Base-by-base conservation (phyloP, 1,284 basidiomycete species). In the Rhizoctonia solani region DNA sequence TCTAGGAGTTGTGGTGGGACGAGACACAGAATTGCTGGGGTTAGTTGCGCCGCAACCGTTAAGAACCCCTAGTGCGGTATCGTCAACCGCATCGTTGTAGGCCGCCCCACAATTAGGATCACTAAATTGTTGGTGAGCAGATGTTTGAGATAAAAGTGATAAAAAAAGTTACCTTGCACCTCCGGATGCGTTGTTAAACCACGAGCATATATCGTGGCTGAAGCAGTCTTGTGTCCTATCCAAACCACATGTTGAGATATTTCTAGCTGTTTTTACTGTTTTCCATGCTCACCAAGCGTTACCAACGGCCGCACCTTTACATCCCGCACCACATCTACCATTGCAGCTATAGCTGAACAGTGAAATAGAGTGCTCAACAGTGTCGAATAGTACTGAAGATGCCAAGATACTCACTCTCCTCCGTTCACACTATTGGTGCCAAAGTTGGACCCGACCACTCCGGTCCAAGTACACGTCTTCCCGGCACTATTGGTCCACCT, bases 31-130 rank as follows among this genome's bases (percentile, higher is more conserved):
- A 19, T 47, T 59, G 41, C 21, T 58, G 4, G 55, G 55, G 19
- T 58, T 58, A 46, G 37, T 58, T 29, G 56, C 56, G 19, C 56
- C 56, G 30, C 56, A 59, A 11, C 42, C 56, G 30, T 59, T 59
- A 29, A 59, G 34, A 16, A 59, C 56, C 2, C 56, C 56, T 11
- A 59, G 30, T 19, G 56, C 44, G 11, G 56, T 49, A 25, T 49
- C 56, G 34, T 59, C 56, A 13, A 47, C 42, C n/a, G 42, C 56
- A 14, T 23, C 56, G 9, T 4, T 6, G 30, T 59, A 59, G 19
- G 56, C 56, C 6, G 27, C 56, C 14, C 44, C 56, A 19, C 42
- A 59, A 16, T 59, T 59, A 2, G 30, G 29, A 34, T 59, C 56
- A 25, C 56, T 59, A 27, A 39, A 53, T 14, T 52, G 9, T 47